Percentiles rank a stretch among this genome's conserved stretches.
Conservation (phyloP, 2,329 filamentous ascomycete genomes). For the Aureobasidium melanogenum region DNA sequence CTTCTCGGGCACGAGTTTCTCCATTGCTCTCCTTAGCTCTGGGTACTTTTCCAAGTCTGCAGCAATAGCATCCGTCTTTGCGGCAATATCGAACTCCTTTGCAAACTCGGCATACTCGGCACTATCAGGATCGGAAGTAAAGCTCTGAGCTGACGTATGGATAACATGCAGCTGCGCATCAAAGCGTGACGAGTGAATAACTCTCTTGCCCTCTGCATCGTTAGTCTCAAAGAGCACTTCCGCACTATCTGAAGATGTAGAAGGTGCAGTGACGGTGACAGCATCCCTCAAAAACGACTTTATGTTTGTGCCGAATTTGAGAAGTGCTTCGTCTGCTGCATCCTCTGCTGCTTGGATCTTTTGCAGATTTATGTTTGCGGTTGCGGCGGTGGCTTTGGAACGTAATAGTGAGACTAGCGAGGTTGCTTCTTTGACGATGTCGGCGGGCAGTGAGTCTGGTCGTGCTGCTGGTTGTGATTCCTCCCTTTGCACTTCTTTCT, state of each 20-base stretch:
- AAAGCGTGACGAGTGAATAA: conserved; percentile 89
- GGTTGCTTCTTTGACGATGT: conserved; percentile 47
- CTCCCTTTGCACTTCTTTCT: conserved; percentile 14
- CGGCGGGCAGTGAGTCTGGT: conserved; percentile 38
- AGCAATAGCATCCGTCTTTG: conserved; percentile 76
- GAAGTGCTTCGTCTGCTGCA: conserved; percentile 86
- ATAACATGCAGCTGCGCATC: conserved; percentile 95
- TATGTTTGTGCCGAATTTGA: conserved; percentile 85
- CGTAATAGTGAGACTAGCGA: conserved; percentile 68
- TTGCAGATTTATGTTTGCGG: conserved; percentile 47
- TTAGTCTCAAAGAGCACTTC: conserved; percentile 87
- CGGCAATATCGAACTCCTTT: conserved; percentile 66
- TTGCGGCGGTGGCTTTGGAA: conserved; percentile 60
- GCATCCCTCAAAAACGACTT: conserved; percentile 85
- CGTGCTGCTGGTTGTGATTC: background rate
- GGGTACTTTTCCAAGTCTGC: conserved; percentile 76
- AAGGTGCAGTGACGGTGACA: conserved; percentile 73
- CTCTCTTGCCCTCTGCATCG: conserved; percentile 76
- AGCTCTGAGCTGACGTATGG: conserved; percentile 74
- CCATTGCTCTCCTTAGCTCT: conserved; percentile 82
- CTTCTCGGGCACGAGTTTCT: conserved; percentile 85
- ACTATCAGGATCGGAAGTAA: conserved; percentile 67
- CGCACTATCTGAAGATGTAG: conserved; percentile 18
- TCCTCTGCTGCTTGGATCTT: conserved; percentile 90
- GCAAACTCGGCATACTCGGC: conserved; percentile 63